Evolutionary conservation across 345 rosid genomes (phyloP).

Genomic region (Eucalyptus pauciflora): DNA sequence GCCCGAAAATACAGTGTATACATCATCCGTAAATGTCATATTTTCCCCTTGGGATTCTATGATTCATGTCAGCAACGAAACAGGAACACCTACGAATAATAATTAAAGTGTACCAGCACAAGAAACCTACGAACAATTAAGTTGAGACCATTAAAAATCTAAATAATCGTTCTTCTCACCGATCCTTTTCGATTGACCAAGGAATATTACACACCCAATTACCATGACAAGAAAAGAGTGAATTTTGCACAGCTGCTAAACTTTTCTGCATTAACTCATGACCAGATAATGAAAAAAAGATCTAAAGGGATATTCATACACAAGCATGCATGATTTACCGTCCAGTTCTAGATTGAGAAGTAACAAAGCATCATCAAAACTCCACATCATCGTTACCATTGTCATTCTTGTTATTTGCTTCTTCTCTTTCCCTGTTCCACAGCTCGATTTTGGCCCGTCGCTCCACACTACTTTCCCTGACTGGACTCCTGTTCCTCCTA

Average conservation of each 20-base stretch:
- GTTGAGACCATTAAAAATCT: not conserved
- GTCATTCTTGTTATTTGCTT: not conserved
- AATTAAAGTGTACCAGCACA: not conserved
- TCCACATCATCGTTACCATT: not conserved
- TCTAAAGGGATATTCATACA: not conserved
- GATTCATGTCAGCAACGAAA: not conserved
- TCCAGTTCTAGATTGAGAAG: not conserved
- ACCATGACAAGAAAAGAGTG: not conserved
- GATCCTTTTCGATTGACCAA: not conserved
- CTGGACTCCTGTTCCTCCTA: constrained; percentile 32
- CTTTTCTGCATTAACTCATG: not conserved
- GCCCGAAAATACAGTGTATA: not conserved
- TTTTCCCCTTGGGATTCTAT: not conserved
- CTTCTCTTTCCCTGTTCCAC: constrained; percentile 43
- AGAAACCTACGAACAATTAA: not conserved
- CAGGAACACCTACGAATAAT: not conserved
- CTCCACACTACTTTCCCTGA: constrained; percentile 39
- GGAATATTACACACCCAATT: not conserved
- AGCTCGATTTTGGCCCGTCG: constrained; percentile 46
- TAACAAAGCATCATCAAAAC: not conserved
- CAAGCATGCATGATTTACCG: not conserved
- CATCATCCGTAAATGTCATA: not conserved
- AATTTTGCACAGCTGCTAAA: not conserved
- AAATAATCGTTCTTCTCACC: not conserved
- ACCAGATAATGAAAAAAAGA: not conserved